Evolutionary conservation across 2,329 filamentous ascomycete genomes (phyloP).

Genomic region (Knoxdaviesia capensis): DNA sequence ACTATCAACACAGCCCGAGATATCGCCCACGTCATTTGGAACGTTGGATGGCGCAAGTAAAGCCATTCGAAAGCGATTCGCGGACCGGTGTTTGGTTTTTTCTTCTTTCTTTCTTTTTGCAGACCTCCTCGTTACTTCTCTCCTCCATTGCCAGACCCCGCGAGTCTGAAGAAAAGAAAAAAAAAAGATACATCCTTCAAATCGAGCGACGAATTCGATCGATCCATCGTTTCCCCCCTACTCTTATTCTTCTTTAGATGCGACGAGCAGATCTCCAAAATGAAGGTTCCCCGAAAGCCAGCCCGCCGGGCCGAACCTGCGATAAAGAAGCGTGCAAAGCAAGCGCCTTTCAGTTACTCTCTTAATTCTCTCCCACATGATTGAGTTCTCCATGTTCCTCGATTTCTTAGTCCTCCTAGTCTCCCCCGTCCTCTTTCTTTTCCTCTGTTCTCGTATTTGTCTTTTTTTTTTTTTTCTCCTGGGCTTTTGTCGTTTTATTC

Average conservation of each 20-base stretch:
- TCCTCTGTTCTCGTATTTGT: background rate
- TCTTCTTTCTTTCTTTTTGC: background rate
- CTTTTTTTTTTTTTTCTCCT: background rate
- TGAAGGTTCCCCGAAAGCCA: too few relatives aligned
- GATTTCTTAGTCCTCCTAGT: background rate
- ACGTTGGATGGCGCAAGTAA: slow-evolving; percentile 42
- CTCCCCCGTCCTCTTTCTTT: background rate
- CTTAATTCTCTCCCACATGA: too few relatives aligned
- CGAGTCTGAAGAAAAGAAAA: too few relatives aligned
- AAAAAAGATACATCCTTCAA: too few relatives aligned
- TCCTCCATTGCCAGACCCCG: too few relatives aligned
- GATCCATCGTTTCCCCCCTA: too few relatives aligned
- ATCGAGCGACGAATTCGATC: too few relatives aligned
- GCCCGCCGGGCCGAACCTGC: too few relatives aligned
- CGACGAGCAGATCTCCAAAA: too few relatives aligned
- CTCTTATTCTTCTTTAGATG: background rate
- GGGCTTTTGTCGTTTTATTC: background rate
- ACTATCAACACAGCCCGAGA: slow-evolving; percentile 56
- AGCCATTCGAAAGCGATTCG: slow-evolving; percentile 1
- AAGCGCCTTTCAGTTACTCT: too few relatives aligned
- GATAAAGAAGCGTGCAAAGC: too few relatives aligned
- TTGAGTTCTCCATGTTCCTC: background rate
- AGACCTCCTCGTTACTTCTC: too few relatives aligned
- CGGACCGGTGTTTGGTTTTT: background rate
- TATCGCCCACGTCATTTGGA: slow-evolving; percentile 53